Evolutionary conservation across 2,329 filamentous ascomycete species (phyloP).

Genomic region (Berkeleyomyces basicola): DNA sequence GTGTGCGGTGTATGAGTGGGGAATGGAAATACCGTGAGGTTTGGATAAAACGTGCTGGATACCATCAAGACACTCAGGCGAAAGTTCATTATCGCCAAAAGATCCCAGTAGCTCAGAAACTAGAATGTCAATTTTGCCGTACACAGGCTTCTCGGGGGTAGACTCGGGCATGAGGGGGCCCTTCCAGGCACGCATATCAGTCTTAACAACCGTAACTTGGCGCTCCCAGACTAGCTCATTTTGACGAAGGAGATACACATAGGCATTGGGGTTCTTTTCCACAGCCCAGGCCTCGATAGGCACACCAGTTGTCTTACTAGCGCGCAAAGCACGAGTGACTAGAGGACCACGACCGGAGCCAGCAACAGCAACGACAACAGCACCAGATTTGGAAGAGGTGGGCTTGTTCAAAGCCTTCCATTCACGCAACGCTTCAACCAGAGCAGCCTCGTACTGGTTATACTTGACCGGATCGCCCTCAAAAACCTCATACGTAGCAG

Average conservation of each 20-base stretch:
- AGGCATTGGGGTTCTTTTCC: conserved; percentile 97
- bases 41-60: conserved; percentile 76
- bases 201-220: conserved; percentile 75
- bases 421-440: conserved; percentile 63
- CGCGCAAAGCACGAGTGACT: conserved; percentile 70
- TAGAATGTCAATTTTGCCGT: conserved; percentile 71
- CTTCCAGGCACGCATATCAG: conserved; percentile 93
- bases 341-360: conserved; percentile 86
- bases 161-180: conserved; percentile 46
- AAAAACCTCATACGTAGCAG: conserved; percentile 94
- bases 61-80: conserved; percentile 88
- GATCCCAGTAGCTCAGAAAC: conserved; percentile 89
- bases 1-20: conserved; percentile 82
- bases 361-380: conserved; percentile 76
- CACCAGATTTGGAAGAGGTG: conserved; percentile 51
- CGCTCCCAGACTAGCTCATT: conserved; percentile 70
- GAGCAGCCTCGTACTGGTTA: conserved; percentile 79
- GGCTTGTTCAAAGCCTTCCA: conserved; percentile 59
- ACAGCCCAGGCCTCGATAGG: conserved; percentile 77
- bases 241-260: conserved; percentile 76
- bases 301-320: conserved; percentile 59
- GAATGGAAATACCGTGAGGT: conserved; percentile 78
- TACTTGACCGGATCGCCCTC: conserved; percentile 98
- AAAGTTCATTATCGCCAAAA: conserved; percentile 93
- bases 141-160: conserved; percentile 27